A percentile compares a stretch with the other conserved stretches of the same genome.
phyloP scores from a whole-genome alignment of 176 grass and related monocot genomes.

The Themeda triandra region DNA sequence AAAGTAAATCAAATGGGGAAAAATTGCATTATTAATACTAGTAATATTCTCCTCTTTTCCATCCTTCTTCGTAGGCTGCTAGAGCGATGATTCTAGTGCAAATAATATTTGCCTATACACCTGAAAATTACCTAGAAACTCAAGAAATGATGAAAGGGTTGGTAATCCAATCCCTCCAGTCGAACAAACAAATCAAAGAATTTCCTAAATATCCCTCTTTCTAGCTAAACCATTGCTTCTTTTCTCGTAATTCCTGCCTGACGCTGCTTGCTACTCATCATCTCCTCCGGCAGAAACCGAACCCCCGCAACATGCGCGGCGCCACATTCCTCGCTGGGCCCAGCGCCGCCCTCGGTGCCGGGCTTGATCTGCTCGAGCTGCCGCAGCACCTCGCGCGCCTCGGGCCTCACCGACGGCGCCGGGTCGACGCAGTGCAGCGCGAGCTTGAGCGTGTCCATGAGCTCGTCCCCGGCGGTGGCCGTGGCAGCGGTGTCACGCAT shows the following conservation, averaged over 20 bases:
- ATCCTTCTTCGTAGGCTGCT: neutral
- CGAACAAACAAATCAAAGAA: too few species aligned
- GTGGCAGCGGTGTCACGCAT: slow-evolving; percentile 54
- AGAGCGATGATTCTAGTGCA: neutral
- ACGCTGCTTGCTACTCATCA: too few species aligned
- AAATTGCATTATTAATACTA: neutral
- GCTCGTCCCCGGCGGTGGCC: slow-evolving; percentile 41
- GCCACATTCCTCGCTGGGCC: slow-evolving; percentile 26
- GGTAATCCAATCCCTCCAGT: too few species aligned
- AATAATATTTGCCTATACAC: slow-evolving; percentile 28
- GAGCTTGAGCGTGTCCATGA: slow-evolving; percentile 80
- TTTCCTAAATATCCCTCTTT: neutral
- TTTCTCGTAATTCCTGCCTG: neutral
- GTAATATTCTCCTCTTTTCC: neutral
- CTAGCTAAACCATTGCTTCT: neutral
- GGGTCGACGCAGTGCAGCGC: slow-evolving; percentile 82
- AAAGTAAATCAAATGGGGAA: neutral
- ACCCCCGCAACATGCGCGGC: neutral
- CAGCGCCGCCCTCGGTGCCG: slow-evolving; percentile 24
- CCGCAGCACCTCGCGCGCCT: slow-evolving; percentile 57
- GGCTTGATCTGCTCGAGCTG: slow-evolving; percentile 83
- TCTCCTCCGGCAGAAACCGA: too few species aligned
- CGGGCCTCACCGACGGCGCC: slow-evolving; percentile 47
- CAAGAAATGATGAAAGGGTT: neutral
- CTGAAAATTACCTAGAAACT: neutral